Evolutionary conservation across 1,284 basidiomycete genomes (phyloP).

Genomic region (Cryptococcus sp.): DNA sequence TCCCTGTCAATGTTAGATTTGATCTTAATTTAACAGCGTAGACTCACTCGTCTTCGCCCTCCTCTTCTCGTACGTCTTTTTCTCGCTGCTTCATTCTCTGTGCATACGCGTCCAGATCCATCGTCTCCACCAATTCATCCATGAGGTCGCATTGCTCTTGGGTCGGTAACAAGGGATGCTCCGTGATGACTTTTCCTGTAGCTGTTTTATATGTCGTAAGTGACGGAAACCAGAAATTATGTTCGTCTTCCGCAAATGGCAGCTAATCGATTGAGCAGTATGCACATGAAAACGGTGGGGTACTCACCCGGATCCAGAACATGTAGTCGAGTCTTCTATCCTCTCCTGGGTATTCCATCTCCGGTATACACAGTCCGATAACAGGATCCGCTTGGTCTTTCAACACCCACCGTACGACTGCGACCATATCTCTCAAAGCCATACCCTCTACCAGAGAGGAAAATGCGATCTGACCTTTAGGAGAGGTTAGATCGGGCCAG

Average conservation of each 20-base stretch:
- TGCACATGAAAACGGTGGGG: neutral
- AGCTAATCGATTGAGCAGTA: slow-evolving; percentile 53
- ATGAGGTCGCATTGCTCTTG: slow-evolving; percentile 71
- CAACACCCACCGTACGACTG: slow-evolving; percentile 74
- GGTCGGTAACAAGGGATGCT: slow-evolving; percentile 80
- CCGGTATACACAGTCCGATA: slow-evolving; percentile 70
- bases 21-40: neutral
- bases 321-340: slow-evolving; percentile 66
- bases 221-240: slow-evolving; percentile 79
- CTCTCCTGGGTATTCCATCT: slow-evolving; percentile 49
- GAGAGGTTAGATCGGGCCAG: slow-evolving; percentile 66
- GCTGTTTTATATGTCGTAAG: slow-evolving; percentile 70
- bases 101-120: slow-evolving; percentile 63
- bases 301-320: slow-evolving; percentile 69
- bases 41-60: slow-evolving; percentile 15
- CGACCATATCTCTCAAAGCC: slow-evolving; percentile 60
- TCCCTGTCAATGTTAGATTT: slow-evolving; percentile 1
- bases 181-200: slow-evolving; percentile 65
- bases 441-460: slow-evolving; percentile 83
- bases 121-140: slow-evolving; percentile 76
- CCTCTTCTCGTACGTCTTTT: slow-evolving; percentile 6
- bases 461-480: slow-evolving; percentile 73
- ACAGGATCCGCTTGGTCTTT: slow-evolving; percentile 72
- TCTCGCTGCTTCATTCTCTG: slow-evolving; percentile 9
- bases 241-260: slow-evolving; percentile 90